phyloP scores from a whole-genome alignment of 2,329 filamentous ascomycete genomes.

The Teratosphaeriaceae sp. region DNA sequence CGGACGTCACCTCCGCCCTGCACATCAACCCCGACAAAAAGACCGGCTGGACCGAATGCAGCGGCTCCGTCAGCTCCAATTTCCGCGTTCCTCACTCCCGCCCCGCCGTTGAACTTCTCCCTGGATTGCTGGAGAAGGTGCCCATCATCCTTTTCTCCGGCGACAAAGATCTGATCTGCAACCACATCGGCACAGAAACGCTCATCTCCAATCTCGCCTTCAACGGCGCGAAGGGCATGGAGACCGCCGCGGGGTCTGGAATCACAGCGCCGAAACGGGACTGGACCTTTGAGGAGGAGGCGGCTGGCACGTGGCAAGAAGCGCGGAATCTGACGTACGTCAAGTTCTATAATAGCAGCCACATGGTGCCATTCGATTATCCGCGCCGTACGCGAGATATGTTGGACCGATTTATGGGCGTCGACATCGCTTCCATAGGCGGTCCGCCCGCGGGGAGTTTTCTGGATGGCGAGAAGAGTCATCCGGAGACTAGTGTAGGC shows the following conservation, averaged over 20 bases:
- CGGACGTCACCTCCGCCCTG: conserved; percentile 72
- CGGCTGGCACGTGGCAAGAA: conserved; percentile 87
- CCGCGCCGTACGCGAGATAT: conserved; percentile 84
- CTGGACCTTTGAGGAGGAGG: conserved; percentile 87
- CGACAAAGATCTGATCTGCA: conserved; percentile 92
- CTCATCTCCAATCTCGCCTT: conserved; percentile 86
- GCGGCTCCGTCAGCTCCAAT: conserved; percentile 63
- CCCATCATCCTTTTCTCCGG: conserved; percentile 86
- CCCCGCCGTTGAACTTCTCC: conserved; percentile 68
- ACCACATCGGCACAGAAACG: conserved; percentile 88
- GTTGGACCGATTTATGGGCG: conserved; percentile 92
- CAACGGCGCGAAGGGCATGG: conserved; percentile 89
- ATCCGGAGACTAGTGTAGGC: conserved; percentile 66
- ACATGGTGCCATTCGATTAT: conserved; percentile 97
- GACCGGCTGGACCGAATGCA: conserved; percentile 89
- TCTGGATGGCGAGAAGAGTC: conserved; percentile 79
- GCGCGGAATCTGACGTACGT: conserved; percentile 95
- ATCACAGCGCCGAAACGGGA: conserved; percentile 87
- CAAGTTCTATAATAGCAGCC: conserved; percentile 88
- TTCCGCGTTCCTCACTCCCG: conserved; percentile 66
- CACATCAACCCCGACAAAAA: conserved; percentile 77
- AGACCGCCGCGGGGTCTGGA: conserved; percentile 61
- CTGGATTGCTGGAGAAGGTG: conserved; percentile 68
- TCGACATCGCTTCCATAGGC: conserved; percentile 85
- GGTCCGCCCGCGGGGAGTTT: conserved; percentile 66